Evolutionary conservation across 306 rosid species (phyloP), one percentile per base, ranked within the genome.

Genomic region (Trichosanthes cucumerina): DNA sequence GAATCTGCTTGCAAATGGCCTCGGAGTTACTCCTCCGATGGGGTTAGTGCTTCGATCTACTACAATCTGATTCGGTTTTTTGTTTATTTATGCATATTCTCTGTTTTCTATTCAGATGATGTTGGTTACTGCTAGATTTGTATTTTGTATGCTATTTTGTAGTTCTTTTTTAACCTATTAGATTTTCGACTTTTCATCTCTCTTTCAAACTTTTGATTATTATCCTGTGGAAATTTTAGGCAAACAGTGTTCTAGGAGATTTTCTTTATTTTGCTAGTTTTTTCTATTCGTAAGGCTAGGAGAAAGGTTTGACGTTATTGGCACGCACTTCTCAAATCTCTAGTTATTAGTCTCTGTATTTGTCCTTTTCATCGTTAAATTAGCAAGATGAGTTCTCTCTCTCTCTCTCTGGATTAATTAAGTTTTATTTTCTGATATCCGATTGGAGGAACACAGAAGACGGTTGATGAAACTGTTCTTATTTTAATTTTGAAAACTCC

Each of bases 21-120:
- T 95, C 75, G 96, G 78, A 26, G 46, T 1, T 72, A 91, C 97
- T 86, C 98, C 98, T 89, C 98, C 97, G 64, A 89, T 92, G 97
- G 97, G 98, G 98, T 93, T 79, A 75, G 83, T 64, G 43, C 74
- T 16, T 15, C 39, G 23, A 44, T 44, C 56, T 44, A 1, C 0
- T 9, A 1, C 14, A 69, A n/a, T 69, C 50, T 41, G 4, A 41
- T n/a, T n/a, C 10, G 34, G 75, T 5, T 12, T 38, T 50, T 19
- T 24, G 34, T 41, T 46, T 11, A 39, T 39, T 75, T 34, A 1
- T 31, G 53, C 46, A 68, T 75, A 43, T 18, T 5, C 47, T 50
- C 56, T 69, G 58, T 71, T 23, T 47, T 46, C 68, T 36, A 26
- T 82, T 38, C 15, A 18, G 60, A 46, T 57, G 15, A 23, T 57